Evolutionary conservation across 345 rosid genomes (phyloP), one percentile per base, ranked within the genome.

Genomic region (Gossypium stocksii): DNA sequence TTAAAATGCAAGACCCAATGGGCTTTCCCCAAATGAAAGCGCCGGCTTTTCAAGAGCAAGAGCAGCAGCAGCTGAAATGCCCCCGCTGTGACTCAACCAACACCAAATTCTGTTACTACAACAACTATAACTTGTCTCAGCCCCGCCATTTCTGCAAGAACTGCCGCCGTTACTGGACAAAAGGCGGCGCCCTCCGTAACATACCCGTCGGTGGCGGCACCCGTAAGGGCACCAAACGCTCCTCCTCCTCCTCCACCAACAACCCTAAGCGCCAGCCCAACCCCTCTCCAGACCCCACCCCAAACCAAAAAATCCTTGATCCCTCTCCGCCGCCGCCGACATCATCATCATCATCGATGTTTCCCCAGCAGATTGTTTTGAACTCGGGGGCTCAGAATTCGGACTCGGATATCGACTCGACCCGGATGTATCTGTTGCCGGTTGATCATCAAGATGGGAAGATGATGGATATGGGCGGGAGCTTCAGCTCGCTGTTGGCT

Each of bases 31-130:
- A 78, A 34, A 61, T 74, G 72, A 85, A 79, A 77, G 46, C 20
- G 20, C 86, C 88, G 2, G 87, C 79, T 70, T 89, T 90, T 75
- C 96, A 91, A 17, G 98, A 94, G 83, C 91, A 83, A 77, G 94
- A 89, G 75, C 91, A 91, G 80, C 84, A 89, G 75, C 91, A 91
- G 80, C 84, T 93, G 1, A 87, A 87, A 70, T 90, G 93, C 20
- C 95, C 95, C 2, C 93, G 93, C 15, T 90, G 95, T 60, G 88
- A 89, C 45, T 90, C 96, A 1, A 69, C 77, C 65, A 89, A 93
- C 91, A 93, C 98, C 66, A 93, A 93, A 51, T 93, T 93, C 89
- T 93, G 98, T 82, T 93, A 91, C 89, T 93, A 87, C 86, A 93
- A 93, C 86, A 93, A 93, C 82, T 93, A 93, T 83, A 93, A 93